Percentiles rank a stretch among this genome's conserved stretches.
Conservation (phyloP, 1,284 basidiomycete genomes). For the Peniophora sp. region DNA sequence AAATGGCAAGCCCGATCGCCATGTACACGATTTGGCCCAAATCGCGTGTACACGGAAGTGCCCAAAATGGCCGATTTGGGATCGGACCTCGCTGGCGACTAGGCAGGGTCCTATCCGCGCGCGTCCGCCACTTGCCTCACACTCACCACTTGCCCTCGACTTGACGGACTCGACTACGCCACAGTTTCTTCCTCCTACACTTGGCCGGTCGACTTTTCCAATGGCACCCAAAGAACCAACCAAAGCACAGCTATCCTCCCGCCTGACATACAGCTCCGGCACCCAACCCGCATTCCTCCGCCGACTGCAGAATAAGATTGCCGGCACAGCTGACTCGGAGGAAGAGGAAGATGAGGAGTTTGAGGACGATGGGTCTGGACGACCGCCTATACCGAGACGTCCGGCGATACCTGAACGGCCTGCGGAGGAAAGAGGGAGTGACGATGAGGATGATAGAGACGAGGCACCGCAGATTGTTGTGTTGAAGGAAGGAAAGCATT, state of each 20-base stretch:
- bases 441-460: slow-evolving; percentile 67
- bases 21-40: too few species aligned
- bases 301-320: slow-evolving; percentile 49
- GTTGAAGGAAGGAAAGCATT: slow-evolving; percentile 76
- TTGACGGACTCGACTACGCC: too few species aligned
- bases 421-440: slow-evolving; percentile 64
- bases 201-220: too few species aligned
- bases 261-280: slow-evolving; percentile 43
- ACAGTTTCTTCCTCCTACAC: too few species aligned
- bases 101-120: too few species aligned
- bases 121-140: too few species aligned
- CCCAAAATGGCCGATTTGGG: too few species aligned
- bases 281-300: slow-evolving; percentile 52
- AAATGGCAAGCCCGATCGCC: too few species aligned
- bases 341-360: slow-evolving; percentile 20
- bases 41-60: too few species aligned
- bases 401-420: slow-evolving; percentile 68
- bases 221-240: slow-evolving; percentile 63
- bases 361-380: slow-evolving; percentile 52
- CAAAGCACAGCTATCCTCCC: slow-evolving; percentile 57
- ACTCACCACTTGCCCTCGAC: too few species aligned
- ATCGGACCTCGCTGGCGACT: too few species aligned
- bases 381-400: slow-evolving; percentile 67
- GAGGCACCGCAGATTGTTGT: slow-evolving; percentile 85
- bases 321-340: slow-evolving; percentile 34